Evolutionary conservation across 345 rosid species (phyloP), one percentile per base, ranked within the genome.

Genomic region (Pistacia integerrima): DNA sequence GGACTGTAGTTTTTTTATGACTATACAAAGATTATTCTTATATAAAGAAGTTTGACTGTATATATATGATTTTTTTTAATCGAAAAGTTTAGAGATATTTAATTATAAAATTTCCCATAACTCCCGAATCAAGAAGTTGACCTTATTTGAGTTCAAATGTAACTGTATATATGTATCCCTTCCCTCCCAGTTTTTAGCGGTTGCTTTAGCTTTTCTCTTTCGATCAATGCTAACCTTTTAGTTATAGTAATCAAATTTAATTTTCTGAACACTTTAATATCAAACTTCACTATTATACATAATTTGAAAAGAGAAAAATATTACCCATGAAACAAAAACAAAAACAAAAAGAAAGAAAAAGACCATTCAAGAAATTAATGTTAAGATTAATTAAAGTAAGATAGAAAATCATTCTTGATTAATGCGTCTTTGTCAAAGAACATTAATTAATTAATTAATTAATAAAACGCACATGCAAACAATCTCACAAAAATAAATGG

Each of bases 401-500:
- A 35, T 18, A 57, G 74, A 63, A 61, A 80, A 68, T 57, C 71
- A 25, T 67, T 18, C 52, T 38, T 63, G 72, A 69, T 51, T 25
- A 25, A 58, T 76, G 68, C 69, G 64, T 59, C 76, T 62, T 58
- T 79, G 70, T 74, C 62, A 65, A 76, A 22, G 63, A 49, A 49
- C 70, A 76, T 52, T 16, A 22, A 54, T 54, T 4, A 22, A 54
- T 54, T 4, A 22, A 54, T 54, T 4, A 41, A 41, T 41, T 5
- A 16, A 69, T 51, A 64, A 69, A 73, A 51, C 73, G 73, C 78
- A 69, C 81, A 73, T 62, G 25, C 60, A 60, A 63, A 17, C 70
- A 57, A 60, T 70, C 49, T 70, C 70, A 54, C 66, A 66, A 33
- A 72, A 79, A 63, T 58, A 73, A 78, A 83, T 83, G 83, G 78